Evolutionary conservation across 2,329 filamentous ascomycete genomes (phyloP).

Genomic region (Exophiala phaeomuriformis): DNA sequence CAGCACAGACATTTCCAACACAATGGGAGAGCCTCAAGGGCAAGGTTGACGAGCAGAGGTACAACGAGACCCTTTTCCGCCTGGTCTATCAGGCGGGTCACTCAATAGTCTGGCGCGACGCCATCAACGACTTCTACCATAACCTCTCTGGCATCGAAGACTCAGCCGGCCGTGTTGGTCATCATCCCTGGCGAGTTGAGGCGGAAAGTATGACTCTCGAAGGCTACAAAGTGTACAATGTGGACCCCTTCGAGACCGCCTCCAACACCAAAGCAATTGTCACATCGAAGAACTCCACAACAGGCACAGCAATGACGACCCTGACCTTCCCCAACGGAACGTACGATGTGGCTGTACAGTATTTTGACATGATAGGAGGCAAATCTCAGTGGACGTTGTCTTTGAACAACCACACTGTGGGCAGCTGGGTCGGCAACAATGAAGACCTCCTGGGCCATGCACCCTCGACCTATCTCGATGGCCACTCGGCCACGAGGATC

Average conservation of each 20-base stretch:
- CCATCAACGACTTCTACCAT: slow-evolving; percentile 57
- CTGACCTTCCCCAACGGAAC: slow-evolving; percentile 46
- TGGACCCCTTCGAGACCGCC: slow-evolving; percentile 55
- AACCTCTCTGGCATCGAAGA: slow-evolving; percentile 57
- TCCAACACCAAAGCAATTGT: slow-evolving; percentile 51
- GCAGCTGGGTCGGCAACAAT: slow-evolving; percentile 53
- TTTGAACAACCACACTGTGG: slow-evolving; percentile 47
- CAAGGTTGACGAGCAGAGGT: slow-evolving; percentile 55
- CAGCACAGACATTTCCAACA: slow-evolving; percentile 50
- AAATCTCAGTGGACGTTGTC: slow-evolving; percentile 50
- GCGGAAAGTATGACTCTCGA: slow-evolving; percentile 57
- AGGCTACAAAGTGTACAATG: slow-evolving; percentile 49
- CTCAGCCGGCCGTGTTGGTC: slow-evolving; percentile 47
- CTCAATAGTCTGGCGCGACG: slow-evolving; percentile 62
- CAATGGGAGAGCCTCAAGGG: slow-evolving; percentile 50
- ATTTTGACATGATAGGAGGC: slow-evolving; percentile 57
- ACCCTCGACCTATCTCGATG: slow-evolving; percentile 54
- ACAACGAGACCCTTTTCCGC: slow-evolving; percentile 51
- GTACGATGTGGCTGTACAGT: slow-evolving; percentile 60
- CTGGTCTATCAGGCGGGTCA: slow-evolving; percentile 62
- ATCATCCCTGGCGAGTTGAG: slow-evolving; percentile 61
- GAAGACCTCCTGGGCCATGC: slow-evolving; percentile 55
- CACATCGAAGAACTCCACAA: slow-evolving; percentile 46
- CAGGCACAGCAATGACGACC: slow-evolving; percentile 43
- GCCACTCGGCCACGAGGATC: slow-evolving; percentile 56